Conservation (phyloP, 305 asterid genomes). For the Fraxinus platypoda region DNA sequence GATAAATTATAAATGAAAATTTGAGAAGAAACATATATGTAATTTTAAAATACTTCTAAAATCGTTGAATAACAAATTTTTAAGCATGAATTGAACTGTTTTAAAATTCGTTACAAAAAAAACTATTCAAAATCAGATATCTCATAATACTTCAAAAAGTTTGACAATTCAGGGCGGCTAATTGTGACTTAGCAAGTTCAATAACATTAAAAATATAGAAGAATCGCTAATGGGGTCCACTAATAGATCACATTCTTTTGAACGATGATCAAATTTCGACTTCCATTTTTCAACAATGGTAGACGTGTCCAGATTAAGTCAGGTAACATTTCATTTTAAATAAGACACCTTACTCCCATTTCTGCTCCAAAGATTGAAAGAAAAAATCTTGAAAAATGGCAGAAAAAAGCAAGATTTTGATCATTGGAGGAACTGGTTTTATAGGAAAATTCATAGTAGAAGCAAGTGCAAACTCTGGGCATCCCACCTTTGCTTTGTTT, state of each 20-base stretch:
- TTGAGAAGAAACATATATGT: no score
- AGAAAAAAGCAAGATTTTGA: slow-evolving; percentile 25
- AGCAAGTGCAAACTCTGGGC: slow-evolving; percentile 22
- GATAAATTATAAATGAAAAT: no score
- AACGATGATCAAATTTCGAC: not conserved
- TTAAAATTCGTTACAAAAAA: no score
- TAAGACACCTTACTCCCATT: not conserved
- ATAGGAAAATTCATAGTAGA: slow-evolving; percentile 22
- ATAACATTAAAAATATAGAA: no score
- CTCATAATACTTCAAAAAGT: not conserved
- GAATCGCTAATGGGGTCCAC: not conserved
- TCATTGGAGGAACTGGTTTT: slow-evolving; percentile 25
- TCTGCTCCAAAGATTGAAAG: not conserved
- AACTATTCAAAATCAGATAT: no score
- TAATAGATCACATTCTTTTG: not conserved
- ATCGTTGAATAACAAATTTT: no score
- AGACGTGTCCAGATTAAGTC: no score
- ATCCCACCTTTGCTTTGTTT: slow-evolving; percentile 17
- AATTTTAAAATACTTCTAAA: no score
- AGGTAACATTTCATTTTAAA: no score
- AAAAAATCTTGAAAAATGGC: not conserved
- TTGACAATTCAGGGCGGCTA: not conserved
- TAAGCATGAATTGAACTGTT: no score
- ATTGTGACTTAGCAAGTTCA: not conserved
- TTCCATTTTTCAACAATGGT: no score